A percentile compares a stretch with the other conserved stretches of the same genome.
Conservation (phyloP, 2,329 filamentous ascomycete species). For the Clarireedia paspali region DNA sequence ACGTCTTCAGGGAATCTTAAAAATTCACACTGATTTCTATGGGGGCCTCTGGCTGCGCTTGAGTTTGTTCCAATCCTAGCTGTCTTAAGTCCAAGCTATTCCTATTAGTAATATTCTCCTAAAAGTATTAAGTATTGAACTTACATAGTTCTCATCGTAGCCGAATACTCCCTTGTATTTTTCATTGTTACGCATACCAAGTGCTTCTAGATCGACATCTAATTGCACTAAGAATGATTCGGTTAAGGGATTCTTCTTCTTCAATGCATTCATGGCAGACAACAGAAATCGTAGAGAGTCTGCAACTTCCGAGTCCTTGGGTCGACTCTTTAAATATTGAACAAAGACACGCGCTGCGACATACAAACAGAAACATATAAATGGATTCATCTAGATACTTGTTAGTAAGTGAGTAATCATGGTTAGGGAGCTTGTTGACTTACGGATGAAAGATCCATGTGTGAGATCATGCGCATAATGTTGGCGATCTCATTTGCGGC, state of each 20-base stretch:
- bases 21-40: slow-evolving; percentile 15
- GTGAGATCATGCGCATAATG: slow-evolving; percentile 92
- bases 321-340: slow-evolving; percentile 91
- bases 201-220: slow-evolving; percentile 79
- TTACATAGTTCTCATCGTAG: slow-evolving; percentile 30
- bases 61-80: slow-evolving; percentile 9
- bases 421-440: slow-evolving; percentile 28
- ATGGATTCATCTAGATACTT: slow-evolving; percentile 75
- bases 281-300: slow-evolving; percentile 87
- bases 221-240: slow-evolving; percentile 92
- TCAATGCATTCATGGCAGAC: slow-evolving; percentile 82
- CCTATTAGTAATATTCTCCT: slow-evolving; percentile 10
- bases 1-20: slow-evolving; percentile 9
- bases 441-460: slow-evolving; percentile 77
- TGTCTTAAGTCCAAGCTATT: slow-evolving; percentile 21
- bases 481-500: slow-evolving; percentile 89
- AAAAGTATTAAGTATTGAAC: slow-evolving; percentile 13
- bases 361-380: slow-evolving; percentile 91
- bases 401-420: background rate
- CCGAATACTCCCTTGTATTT: slow-evolving; percentile 48
- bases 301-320: slow-evolving; percentile 69
- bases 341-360: slow-evolving; percentile 94
- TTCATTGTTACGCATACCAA: slow-evolving; percentile 52
- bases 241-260: slow-evolving; percentile 80
- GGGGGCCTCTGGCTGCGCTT: background rate